Conservation (phyloP, 768 basidiomycete species). For the Tylopilus plumbeoviolaceoides region DNA sequence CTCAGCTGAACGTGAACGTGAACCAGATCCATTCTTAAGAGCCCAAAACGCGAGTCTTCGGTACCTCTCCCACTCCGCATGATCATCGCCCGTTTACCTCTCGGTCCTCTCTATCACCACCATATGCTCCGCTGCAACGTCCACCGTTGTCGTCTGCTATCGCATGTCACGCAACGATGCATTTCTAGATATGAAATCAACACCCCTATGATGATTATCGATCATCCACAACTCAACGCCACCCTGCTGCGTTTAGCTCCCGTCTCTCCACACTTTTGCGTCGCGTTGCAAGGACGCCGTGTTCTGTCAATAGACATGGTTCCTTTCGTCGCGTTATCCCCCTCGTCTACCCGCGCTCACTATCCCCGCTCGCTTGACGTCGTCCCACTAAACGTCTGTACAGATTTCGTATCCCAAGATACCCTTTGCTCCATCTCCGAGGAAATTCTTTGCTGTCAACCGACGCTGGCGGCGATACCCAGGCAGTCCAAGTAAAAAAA, state of each 20-base stretch:
- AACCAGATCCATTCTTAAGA: constrained; percentile 16
- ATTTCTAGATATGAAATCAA: constrained; percentile 27
- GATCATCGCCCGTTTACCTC: constrained; percentile 3
- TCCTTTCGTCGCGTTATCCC: constrained; percentile 1
- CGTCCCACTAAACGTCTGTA: neutral
- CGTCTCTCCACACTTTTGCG: constrained; percentile 12
- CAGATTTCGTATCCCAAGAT: neutral
- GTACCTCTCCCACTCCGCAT: constrained; percentile 5
- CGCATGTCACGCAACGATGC: constrained; percentile 18
- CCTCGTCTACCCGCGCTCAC: constrained; percentile 2
- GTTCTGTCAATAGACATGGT: neutral
- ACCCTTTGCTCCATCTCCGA: constrained; percentile 20
- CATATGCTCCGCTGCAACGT: constrained; percentile 7
- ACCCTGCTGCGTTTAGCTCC: constrained; percentile 4
- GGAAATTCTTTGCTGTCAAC: constrained; percentile 4
- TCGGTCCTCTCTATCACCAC: constrained; percentile 23
- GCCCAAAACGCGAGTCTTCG: constrained; percentile 1
- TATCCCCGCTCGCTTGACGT: constrained; percentile 3
- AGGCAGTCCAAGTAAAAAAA: constrained; percentile 15
- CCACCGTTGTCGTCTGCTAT: constrained; percentile 8
- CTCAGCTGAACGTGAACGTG: no score
- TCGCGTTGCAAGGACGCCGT: neutral
- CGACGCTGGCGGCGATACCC: constrained; percentile 6
- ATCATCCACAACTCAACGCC: constrained; percentile 6
- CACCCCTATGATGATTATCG: constrained; percentile 25